Base-by-base conservation (phyloP, 768 basidiomycete species). In the Imleria badia region DNA sequence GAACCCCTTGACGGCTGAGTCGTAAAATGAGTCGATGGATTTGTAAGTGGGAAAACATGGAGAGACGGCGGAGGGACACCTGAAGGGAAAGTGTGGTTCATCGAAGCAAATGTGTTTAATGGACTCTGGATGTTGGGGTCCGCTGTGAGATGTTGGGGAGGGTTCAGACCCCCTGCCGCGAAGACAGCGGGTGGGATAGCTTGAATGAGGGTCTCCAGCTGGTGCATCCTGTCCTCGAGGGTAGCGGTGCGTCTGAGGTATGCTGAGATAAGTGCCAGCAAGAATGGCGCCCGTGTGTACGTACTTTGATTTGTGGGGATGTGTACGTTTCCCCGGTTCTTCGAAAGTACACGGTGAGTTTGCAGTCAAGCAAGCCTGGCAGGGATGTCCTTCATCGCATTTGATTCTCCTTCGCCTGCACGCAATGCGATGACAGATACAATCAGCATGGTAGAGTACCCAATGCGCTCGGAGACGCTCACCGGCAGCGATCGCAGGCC, bases 401-500 rank as follows among this genome's bases (percentile, higher is more conserved):
- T 89, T 90, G 68, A 93, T 93, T 64, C 91, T 76, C 63, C 91
- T 78, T 50, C 90, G 87, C 19, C 90, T 92, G 60, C 7, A 44
- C 26, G 46, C 31, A 3, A 20, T 44, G 26, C 7, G 39, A 45
- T 13, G 36, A 22, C 17, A 15, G 29, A 14, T 47, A 30, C 17
- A 6, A 17, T 55, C n/a, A 52, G 40, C 22, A 48, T 10, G 33
- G 39, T 4, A 7, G 29, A 10, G n/a, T 20, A 33, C 3, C 1
- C 2, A 34, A 13, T 6, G 47, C n/a, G 15, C 38, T 42, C 54
- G 31, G 33, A 60, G 62, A 36, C 30, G 60, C 87, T 79, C 75
- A 92, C 89, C 91, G 84, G 77, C 91, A 93, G 56, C 91, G 88
- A 80, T 93, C 91, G 77, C 91, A 93, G 55, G 91, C 90, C 69